Evolutionary conservation across 176 grass and related monocot genomes (phyloP), one percentile per base, ranked within the genome.

Genomic region (Oryza glumipatula): DNA sequence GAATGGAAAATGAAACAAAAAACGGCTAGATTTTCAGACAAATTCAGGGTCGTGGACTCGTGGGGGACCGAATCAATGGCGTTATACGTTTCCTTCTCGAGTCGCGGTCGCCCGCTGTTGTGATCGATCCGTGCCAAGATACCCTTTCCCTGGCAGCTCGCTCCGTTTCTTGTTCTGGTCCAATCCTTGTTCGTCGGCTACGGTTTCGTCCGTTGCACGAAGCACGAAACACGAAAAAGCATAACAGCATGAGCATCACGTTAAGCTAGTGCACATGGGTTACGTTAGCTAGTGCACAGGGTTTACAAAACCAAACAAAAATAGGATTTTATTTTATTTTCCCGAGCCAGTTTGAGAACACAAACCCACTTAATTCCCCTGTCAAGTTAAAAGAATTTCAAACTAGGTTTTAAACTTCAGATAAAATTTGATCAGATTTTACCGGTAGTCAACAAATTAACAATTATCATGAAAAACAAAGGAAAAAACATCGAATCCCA

Each of bases 41-140:
- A 7, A 21, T 58, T 58, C 54, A 58, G 17, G 5, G 54, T n/a
- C 58, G 5, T 21, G 52, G 17, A 17, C 49, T 52, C 14, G 36
- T 23, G 21, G 38, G 56, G 76, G 36, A 12, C 77, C 77, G 45
- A 52, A 69, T 70, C 78, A 70, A 54, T 56, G 78, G 46, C 19
- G 78, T 21, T 54, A 30, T 67, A n/a, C 65, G 64, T 11, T 80
- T 80, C n/a, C 49, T 11, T 35, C 4, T 1, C 14, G 0, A 22
- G 22, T 64, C 54, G 16, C 80, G 1, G 15, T 72, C 51, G 19
- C 68, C 68, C 36, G 4, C 9, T 58, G 22, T 30, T 63, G 36
- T 22, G 4, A 70, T 39, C 68, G 68, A 38, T 35, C 35, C 1
- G 21, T 48, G 79, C 16, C 72, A 47, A 73, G 26, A 47, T 47